Evolutionary conservation across 441 rosid species (phyloP).

Genomic region (Corymbia calophylla): DNA sequence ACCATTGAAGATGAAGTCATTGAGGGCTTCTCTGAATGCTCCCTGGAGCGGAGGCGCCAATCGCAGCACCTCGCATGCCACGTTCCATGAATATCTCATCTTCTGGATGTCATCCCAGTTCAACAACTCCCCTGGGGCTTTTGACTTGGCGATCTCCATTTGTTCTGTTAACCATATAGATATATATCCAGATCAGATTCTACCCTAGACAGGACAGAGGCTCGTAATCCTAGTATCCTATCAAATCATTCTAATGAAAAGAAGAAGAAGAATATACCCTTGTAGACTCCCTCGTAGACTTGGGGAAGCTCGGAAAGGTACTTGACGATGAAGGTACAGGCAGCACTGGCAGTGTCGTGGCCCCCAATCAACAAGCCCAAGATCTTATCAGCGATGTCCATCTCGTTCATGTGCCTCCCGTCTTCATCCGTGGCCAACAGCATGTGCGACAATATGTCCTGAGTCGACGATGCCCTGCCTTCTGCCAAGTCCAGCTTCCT

Average conservation of each 20-base stretch:
- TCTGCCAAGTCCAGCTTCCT: slow-evolving; percentile 12
- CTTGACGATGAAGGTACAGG: slow-evolving; percentile 20
- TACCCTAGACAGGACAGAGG: background rate
- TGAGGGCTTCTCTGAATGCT: slow-evolving; percentile 32
- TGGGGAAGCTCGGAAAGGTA: slow-evolving; percentile 16
- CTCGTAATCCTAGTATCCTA: background rate
- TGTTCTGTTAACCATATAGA: slow-evolving; percentile 10
- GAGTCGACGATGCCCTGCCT: slow-evolving; percentile 7
- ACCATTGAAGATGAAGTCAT: slow-evolving; percentile 29
- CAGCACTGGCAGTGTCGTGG: slow-evolving; percentile 19
- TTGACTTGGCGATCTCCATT: slow-evolving; percentile 28
- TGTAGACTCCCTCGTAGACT: slow-evolving; percentile 5
- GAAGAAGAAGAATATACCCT: background rate
- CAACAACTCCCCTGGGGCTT: slow-evolving; percentile 20
- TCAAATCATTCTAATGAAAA: background rate
- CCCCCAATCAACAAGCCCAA: slow-evolving; percentile 16
- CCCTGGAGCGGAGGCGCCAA: slow-evolving; percentile 35
- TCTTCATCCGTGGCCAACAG: slow-evolving; percentile 10
- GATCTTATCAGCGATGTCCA: slow-evolving; percentile 17
- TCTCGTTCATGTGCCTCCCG: slow-evolving; percentile 18
- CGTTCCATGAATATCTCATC: slow-evolving; percentile 39
- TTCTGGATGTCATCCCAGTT: slow-evolving; percentile 34
- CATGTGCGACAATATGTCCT: slow-evolving; percentile 21
- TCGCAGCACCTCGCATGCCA: slow-evolving; percentile 32
- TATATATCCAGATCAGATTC: background rate